phyloP scores from a whole-genome alignment of 1,284 basidiomycete genomes.

The Ustilago cynodontis region DNA sequence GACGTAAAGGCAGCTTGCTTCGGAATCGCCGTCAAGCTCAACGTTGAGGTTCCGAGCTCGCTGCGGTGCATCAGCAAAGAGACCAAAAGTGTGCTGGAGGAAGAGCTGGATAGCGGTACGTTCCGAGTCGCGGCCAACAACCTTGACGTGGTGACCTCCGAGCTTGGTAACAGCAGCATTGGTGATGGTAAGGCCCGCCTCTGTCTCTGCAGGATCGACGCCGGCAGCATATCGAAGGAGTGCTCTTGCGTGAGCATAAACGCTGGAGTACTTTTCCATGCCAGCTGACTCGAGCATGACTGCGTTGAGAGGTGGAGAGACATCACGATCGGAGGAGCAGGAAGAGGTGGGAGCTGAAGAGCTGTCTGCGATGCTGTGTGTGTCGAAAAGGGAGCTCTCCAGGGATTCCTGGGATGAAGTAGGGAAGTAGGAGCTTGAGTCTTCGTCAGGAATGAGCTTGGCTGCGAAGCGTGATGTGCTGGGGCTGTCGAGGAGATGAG shows the following conservation, averaged over 20 bases:
- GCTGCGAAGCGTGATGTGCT: slow-evolving; percentile 27
- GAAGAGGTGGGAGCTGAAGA: slow-evolving; percentile 35
- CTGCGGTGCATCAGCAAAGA: slow-evolving; percentile 40
- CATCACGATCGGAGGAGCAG: slow-evolving; percentile 38
- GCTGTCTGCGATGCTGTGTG: slow-evolving; percentile 38
- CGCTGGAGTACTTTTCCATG: slow-evolving; percentile 54
- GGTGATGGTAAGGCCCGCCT: slow-evolving; percentile 46
- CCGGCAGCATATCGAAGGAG: slow-evolving; percentile 65
- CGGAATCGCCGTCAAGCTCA: slow-evolving; percentile 54
- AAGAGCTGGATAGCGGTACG: slow-evolving; percentile 64
- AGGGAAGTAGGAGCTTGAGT: slow-evolving; percentile 47
- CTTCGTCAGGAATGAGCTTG: slow-evolving; percentile 34
- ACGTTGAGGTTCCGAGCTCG: slow-evolving; percentile 30
- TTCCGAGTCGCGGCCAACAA: slow-evolving; percentile 68
- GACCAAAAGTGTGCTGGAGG: slow-evolving; percentile 55
- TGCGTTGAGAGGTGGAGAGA: slow-evolving; percentile 27
- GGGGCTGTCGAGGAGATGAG: slow-evolving; percentile 30
- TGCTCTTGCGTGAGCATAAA: slow-evolving; percentile 70
- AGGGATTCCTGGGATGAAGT: slow-evolving; percentile 52
- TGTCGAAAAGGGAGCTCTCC: slow-evolving; percentile 50
- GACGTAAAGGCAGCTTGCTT: slow-evolving; percentile 69
- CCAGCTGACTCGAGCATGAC: slow-evolving; percentile 18
- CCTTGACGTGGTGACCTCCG: slow-evolving; percentile 51
- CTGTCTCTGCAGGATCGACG: slow-evolving; percentile 47
- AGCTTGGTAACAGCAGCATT: slow-evolving; percentile 26